Conservation (phyloP, 345 rosid species). For the Citrus glauca region DNA sequence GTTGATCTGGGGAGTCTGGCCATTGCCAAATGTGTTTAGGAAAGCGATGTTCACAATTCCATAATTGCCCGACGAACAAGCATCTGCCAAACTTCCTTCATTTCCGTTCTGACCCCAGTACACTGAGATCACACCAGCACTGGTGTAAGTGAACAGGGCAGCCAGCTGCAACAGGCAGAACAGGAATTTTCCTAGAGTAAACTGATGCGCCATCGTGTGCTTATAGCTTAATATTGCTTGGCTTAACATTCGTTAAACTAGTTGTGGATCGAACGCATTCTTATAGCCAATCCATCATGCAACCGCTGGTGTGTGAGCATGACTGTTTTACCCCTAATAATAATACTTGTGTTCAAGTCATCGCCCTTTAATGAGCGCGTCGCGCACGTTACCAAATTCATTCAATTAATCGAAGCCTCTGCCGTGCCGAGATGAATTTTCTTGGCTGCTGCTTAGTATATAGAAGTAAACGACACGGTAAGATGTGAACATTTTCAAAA, state of each 20-base stretch:
- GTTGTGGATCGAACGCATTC: neutral
- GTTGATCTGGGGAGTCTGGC: conserved; percentile 14
- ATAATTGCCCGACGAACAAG: conserved; percentile 18
- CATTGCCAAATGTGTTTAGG: conserved; percentile 14
- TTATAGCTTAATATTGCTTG: neutral
- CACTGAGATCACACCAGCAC: conserved; percentile 10
- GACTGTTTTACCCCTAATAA: neutral
- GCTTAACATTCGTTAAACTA: neutral
- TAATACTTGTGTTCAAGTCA: neutral
- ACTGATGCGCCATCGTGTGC: neutral
- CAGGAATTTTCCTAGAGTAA: neutral
- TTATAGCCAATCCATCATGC: neutral
- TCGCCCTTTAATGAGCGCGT: neutral
- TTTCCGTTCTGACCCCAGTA: conserved; percentile 20
- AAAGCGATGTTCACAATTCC: conserved; percentile 16
- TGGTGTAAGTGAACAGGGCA: neutral
- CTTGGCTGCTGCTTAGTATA: no score
- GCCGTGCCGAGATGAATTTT: no score
- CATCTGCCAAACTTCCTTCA: conserved; percentile 13
- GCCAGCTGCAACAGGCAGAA: neutral
- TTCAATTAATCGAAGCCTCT: neutral
- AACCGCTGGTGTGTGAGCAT: neutral
- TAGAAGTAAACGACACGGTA: no score
- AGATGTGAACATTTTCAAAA: no score
- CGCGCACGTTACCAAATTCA: neutral